Base-by-base conservation (phyloP, 108 stramenopile genomes). In the Skeletonema potamos region DNA sequence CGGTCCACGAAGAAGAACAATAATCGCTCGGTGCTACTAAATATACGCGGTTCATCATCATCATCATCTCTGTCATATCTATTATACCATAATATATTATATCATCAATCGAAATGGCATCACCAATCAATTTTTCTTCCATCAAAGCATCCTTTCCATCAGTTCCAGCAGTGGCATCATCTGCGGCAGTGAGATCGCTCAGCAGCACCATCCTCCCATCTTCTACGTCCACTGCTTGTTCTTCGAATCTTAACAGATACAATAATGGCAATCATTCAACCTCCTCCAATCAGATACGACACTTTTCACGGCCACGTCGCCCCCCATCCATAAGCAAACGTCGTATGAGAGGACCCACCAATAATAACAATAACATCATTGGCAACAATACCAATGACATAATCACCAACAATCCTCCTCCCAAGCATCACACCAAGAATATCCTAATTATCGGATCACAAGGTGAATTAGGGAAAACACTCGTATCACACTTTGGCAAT, bases 371-470 rank as follows among this genome's bases (percentile, higher is more conserved):
- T n/a, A n/a, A n/a, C n/a, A n/a, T n/a, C n/a, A n/a, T n/a, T n/a
- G n/a, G n/a, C n/a, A n/a, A n/a, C n/a, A n/a, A n/a, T n/a, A n/a
- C 0, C 39, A 41, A 41, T 51, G 48, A 20, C 6, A 51, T 51
- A 51, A 15, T 51, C 48, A 51, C 48, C 48, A 51, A 51, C 48
- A 51, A 51, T 51, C 48, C 48, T 22, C 22, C 18, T 6, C 48
- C 48, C 18, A 6, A 58, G 20, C 37, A 62, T 20, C 43, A 43
- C 27, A 66, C 33, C n/a, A 82, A 68, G 44, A 86, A 79, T 26
- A 76, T 86, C n/a, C 78, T 93, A 7, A 78, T 93, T n/a, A 55
- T 93, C 0, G 92, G 89, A 48, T 93, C 92, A 9, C 85, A 82
- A 26, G 92, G 92, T 29, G 54, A 54, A 17, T 72, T 93, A 32